Conservation (phyloP, 2,329 filamentous ascomycete species). For the Xylaria sp. region DNA sequence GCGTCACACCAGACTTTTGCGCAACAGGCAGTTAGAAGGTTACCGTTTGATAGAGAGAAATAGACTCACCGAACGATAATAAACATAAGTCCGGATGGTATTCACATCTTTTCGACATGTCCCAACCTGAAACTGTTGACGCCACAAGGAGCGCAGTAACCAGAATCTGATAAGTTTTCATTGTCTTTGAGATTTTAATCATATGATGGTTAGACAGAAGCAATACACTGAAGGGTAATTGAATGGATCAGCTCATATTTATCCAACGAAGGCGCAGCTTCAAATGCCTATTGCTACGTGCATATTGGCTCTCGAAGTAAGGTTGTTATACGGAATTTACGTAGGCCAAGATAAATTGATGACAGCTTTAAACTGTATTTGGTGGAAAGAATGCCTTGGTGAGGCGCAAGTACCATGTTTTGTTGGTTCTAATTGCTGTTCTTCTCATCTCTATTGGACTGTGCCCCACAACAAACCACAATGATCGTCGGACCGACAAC, state of each 20-base stretch:
- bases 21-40: background rate
- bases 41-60: background rate
- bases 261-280: background rate
- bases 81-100: conserved; percentile 2
- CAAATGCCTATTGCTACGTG: background rate
- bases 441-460: background rate
- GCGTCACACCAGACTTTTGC: conserved; percentile 3
- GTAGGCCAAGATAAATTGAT: background rate
- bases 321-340: background rate
- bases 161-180: background rate
- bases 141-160: background rate
- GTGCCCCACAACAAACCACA: background rate
- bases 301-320: too few species aligned
- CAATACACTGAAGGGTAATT: background rate
- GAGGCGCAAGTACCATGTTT: background rate
- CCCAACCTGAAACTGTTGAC: background rate
- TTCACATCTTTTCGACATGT: conserved; percentile 1
- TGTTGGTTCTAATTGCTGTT: background rate
- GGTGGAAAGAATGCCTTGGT: background rate
- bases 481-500: too few species aligned
- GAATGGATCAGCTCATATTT: background rate
- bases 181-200: background rate
- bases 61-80: conserved; percentile 2
- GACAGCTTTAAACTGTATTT: background rate
- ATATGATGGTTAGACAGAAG: background rate